Evolutionary conservation across 257 asterid genomes (phyloP).

Genomic region (Fraxinus pennsylvanica): DNA sequence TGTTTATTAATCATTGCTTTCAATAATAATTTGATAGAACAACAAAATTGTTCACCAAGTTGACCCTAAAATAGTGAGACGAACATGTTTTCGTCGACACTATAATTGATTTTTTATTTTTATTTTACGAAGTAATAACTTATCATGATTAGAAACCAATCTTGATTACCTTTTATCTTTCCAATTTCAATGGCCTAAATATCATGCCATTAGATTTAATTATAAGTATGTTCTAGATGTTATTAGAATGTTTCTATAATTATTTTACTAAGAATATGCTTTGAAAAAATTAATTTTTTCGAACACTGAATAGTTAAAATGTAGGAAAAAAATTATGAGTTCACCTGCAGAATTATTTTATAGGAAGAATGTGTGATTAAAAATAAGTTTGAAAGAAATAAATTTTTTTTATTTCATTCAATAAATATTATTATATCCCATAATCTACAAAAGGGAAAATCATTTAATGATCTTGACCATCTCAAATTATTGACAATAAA

Average conservation of each 20-base stretch:
- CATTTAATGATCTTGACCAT: constrained; percentile 4
- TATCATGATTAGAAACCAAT: not conserved
- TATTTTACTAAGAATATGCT: not conserved
- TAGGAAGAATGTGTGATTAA: no score
- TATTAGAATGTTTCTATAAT: not conserved
- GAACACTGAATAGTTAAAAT: no score
- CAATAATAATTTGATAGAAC: not conserved
- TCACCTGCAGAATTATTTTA: no score
- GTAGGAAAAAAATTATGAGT: no score
- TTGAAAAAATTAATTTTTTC: no score
- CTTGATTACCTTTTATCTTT: not conserved
- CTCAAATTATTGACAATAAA: constrained; percentile 11
- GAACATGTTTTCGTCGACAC: not conserved
- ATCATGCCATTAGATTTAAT: not conserved
- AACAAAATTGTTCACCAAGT: not conserved
- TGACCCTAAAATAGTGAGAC: not conserved
- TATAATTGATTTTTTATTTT: not conserved
- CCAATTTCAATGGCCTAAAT: not conserved
- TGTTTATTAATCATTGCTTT: not conserved
- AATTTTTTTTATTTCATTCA: not conserved
- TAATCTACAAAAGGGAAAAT: not conserved
- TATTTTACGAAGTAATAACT: not conserved
- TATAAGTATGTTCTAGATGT: not conserved
- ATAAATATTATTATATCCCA: not conserved
- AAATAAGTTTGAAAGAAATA: no score